A percentile compares a stretch with the other conserved stretches of the same genome.
Evolutionary conservation across 495 filamentous ascomycete species (phyloP).

Genomic region (Chaetomium tenue): DNA sequence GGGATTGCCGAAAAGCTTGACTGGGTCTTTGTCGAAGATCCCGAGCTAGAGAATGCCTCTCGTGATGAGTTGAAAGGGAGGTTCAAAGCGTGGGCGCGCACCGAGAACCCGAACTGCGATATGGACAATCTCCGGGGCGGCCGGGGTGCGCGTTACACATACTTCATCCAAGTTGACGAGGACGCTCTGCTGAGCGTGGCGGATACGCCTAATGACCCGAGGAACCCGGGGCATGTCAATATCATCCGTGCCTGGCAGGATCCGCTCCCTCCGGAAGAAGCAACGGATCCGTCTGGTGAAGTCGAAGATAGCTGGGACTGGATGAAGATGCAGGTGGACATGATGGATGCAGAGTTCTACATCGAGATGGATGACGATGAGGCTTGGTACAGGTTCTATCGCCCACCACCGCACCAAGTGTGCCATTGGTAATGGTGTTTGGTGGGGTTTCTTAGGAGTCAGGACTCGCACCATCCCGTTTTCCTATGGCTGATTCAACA

Average conservation of each 20-base stretch:
- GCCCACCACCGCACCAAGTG: not conserved
- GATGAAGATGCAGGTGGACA: not conserved
- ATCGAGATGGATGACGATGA: not conserved
- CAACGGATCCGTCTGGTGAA: not conserved
- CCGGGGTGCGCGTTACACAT: not conserved
- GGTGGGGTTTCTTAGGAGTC: not conserved
- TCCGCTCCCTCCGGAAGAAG: not conserved
- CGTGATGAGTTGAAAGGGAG: not conserved
- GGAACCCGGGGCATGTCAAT: not conserved
- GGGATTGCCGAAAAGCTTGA: not conserved
- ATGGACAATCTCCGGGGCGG: not conserved
- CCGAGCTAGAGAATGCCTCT: not conserved
- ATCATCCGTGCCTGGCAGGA: not conserved
- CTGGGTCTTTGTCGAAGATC: slow-evolving; percentile 1
- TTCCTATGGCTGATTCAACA: too few relatives aligned
- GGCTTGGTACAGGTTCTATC: not conserved
- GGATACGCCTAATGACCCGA: not conserved
- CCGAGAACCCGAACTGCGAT: not conserved
- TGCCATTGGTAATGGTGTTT: not conserved
- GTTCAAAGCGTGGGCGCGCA: not conserved
- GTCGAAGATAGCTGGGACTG: not conserved
- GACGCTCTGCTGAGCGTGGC: not conserved
- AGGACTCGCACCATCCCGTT: too few relatives aligned
- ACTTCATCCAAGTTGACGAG: slow-evolving; percentile 4
- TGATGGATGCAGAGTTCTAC: not conserved